Conservation (phyloP, 116 monocot species). For the Papilionanthe hybrid region DNA sequence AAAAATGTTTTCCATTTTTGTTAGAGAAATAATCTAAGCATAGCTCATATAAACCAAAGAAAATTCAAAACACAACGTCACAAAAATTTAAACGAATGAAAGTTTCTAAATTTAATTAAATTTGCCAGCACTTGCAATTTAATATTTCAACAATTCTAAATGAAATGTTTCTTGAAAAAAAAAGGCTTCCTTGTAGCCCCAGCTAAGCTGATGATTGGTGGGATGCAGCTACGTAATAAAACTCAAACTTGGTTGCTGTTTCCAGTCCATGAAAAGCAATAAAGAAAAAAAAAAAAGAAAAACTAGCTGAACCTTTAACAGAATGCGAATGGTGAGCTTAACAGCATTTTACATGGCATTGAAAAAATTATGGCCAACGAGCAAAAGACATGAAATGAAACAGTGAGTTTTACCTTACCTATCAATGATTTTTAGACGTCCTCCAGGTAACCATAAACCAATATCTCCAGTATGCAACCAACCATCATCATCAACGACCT, state of each 20-base stretch:
- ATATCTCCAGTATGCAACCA: conserved; percentile 99
- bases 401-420: conserved; percentile 34
- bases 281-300: neutral
- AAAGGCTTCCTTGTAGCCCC: neutral
- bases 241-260: neutral
- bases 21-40: no score
- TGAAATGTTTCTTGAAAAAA: neutral
- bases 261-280: neutral
- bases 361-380: neutral
- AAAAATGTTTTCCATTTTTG: no score
- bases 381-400: neutral
- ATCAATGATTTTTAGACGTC: conserved; percentile 88
- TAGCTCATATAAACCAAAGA: no score
- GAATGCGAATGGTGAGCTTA: neutral
- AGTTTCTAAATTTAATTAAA: neutral
- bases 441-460: conserved; percentile 90
- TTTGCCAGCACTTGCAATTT: neutral
- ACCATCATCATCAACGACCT: conserved; percentile 89
- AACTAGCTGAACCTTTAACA: neutral
- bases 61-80: neutral
- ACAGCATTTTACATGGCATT: neutral
- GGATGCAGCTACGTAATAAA: neutral
- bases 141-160: neutral
- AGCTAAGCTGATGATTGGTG: neutral
- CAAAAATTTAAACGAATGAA: neutral